phyloP scores from a whole-genome alignment of 2,329 filamentous ascomycete genomes.

The Akanthomyces uredinophilus region DNA sequence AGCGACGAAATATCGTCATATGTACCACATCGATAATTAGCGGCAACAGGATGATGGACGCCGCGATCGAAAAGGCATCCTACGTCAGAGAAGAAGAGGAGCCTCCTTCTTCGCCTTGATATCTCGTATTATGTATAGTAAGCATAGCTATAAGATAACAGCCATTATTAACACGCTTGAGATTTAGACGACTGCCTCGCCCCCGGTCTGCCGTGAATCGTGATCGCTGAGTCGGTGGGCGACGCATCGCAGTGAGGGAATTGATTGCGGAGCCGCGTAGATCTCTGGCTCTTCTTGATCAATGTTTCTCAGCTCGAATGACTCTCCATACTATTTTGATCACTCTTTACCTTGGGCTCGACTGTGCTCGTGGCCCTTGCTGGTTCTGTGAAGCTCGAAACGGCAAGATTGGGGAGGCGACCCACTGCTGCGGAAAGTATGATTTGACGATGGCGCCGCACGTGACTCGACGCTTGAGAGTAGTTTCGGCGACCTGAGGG shows the following conservation, averaged over 20 bases:
- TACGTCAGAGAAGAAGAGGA: slow-evolving; percentile 44
- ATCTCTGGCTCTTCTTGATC: neutral
- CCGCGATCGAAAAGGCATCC: slow-evolving; percentile 67
- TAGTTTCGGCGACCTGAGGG: slow-evolving; percentile 16
- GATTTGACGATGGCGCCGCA: slow-evolving; percentile 10
- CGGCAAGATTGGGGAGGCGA: slow-evolving; percentile 9
- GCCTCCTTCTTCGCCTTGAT: slow-evolving; percentile 9
- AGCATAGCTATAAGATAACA: slow-evolving; percentile 1
- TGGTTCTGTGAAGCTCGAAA: slow-evolving; percentile 2
- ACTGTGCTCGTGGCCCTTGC: neutral
- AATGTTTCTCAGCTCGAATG: neutral
- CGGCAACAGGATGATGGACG: slow-evolving; percentile 83
- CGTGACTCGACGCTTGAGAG: slow-evolving; percentile 10
- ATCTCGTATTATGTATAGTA: slow-evolving; percentile 4
- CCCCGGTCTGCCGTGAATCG: neutral
- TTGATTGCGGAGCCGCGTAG: neutral
- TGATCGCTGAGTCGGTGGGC: neutral
- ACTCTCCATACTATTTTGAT: neutral
- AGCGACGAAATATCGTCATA: slow-evolving; percentile 77
- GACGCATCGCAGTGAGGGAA: no score
- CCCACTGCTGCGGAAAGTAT: slow-evolving; percentile 6
- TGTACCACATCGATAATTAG: slow-evolving; percentile 89
- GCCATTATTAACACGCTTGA: neutral
- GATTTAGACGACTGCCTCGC: neutral
- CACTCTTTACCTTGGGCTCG: neutral